Percentiles rank a stretch among this genome's conserved stretches.
These are phyloP conservation scores for Colletotrichum navitas DNA, from an alignment of 2,329 filamentous ascomycete species.

Conservation along the genomic window DNA sequence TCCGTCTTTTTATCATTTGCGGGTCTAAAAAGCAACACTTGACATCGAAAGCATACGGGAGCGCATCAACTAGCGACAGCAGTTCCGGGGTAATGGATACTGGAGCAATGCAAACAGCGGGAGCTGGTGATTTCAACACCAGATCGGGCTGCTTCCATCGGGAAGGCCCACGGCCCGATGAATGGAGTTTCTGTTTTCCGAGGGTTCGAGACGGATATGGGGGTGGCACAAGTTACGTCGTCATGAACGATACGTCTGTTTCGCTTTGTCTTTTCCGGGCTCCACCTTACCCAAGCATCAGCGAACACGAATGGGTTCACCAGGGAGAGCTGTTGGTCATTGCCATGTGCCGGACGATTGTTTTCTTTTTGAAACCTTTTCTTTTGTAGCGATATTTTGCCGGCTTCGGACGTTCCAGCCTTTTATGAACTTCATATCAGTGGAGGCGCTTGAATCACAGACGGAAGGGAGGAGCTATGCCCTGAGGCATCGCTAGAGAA, in stretches of 20 bases:
- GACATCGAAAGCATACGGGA: constrained; percentile 24
- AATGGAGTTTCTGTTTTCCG: constrained; percentile 6
- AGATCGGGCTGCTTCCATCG: neutral
- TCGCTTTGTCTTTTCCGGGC: constrained; percentile 3
- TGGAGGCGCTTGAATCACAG: constrained; percentile 7
- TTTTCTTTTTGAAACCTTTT: neutral
- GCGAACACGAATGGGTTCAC: constrained; percentile 19
- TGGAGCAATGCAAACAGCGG: constrained; percentile 15
- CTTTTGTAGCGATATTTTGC: constrained; percentile 1
- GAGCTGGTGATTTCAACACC: constrained; percentile 14
- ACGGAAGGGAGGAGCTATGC: constrained; percentile 13
- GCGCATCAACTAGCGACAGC: constrained; percentile 23
- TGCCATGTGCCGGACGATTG: constrained; percentile 5
- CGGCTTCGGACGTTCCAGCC: constrained; percentile 1
- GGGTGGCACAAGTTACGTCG: constrained; percentile 28
- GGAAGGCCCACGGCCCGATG: neutral
- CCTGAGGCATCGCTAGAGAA: neutral
- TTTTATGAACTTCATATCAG: neutral
- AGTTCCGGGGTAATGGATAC: neutral
- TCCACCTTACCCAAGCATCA: constrained; percentile 19
- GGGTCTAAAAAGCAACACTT: constrained; percentile 34
- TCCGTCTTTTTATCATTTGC: constrained; percentile 24
- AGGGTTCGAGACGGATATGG: constrained; percentile 6
- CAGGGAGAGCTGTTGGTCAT: neutral
- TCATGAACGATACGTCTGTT: constrained; percentile 33